Conservation (phyloP, 805 yeast species). For the Pichia thaimueangensis region DNA sequence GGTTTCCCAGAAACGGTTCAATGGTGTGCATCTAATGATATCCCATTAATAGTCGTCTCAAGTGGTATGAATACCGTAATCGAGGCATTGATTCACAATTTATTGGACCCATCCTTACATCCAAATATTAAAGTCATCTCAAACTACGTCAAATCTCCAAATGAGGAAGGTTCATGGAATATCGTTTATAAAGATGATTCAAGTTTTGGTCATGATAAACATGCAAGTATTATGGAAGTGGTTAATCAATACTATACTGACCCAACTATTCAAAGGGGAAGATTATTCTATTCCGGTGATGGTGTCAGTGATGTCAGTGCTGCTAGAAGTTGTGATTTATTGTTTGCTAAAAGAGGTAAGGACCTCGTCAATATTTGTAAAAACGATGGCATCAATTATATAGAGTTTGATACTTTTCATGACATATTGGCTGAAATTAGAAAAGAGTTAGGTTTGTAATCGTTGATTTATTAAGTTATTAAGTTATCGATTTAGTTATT, state of each 20-base stretch:
- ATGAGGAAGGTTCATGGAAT: slow-evolving; percentile 59
- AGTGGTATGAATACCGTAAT: slow-evolving; percentile 94
- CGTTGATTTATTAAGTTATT: too few relatives aligned
- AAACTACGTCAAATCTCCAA: slow-evolving; percentile 36
- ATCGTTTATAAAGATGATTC: slow-evolving; percentile 83
- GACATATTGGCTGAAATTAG: slow-evolving; percentile 66
- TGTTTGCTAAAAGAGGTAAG: slow-evolving; percentile 89
- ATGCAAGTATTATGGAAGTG: slow-evolving; percentile 62
- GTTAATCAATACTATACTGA: slow-evolving; percentile 21
- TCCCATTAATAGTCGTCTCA: slow-evolving; percentile 84
- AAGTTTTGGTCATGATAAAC: slow-evolving; percentile 91
- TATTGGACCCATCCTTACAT: background rate
- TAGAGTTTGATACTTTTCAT: slow-evolving; percentile 68
- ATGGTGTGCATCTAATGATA: slow-evolving; percentile 65
- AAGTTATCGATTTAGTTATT: too few relatives aligned
- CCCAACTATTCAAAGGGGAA: slow-evolving; percentile 39
- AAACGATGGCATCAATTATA: slow-evolving; percentile 74
- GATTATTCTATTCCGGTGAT: slow-evolving; percentile 90
- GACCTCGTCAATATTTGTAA: slow-evolving; percentile 84
- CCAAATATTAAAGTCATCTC: slow-evolving; percentile 67
- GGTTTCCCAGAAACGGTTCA: slow-evolving; percentile 79
- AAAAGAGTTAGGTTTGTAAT: slow-evolving; percentile 27
- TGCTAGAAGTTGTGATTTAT: slow-evolving; percentile 87
- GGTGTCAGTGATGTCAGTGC: slow-evolving; percentile 96
- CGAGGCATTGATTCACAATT: slow-evolving; percentile 68